Percentiles rank a stretch among this genome's conserved stretches.
phyloP scores from a whole-genome alignment of 2,329 filamentous ascomycete species.

The Pochonia chlamydosporia region DNA sequence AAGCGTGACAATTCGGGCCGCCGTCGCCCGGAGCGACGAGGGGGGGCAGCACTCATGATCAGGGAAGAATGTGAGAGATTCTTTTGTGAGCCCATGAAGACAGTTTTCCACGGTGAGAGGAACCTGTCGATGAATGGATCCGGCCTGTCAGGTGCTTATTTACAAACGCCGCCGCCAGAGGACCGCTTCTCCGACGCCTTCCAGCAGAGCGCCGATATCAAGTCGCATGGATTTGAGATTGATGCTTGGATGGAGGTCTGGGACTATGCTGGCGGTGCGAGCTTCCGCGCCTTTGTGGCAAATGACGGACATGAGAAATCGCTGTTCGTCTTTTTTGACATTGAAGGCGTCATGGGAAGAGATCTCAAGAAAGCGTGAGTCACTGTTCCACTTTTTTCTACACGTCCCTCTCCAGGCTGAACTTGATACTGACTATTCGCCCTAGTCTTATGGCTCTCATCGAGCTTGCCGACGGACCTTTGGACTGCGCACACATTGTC shows the following conservation, averaged over 20 bases:
- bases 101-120: constrained; percentile 96
- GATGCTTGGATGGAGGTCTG: constrained; percentile 70
- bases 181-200: constrained; percentile 34
- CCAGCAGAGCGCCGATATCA: constrained; percentile 19
- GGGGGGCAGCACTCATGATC: constrained; percentile 94
- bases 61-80: constrained; percentile 99
- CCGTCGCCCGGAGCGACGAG: constrained; percentile 50
- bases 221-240: constrained; percentile 31
- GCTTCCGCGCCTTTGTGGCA: constrained; percentile 80
- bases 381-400: not conserved
- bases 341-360: constrained; percentile 58
- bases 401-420: not conserved
- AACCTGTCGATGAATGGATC: constrained; percentile 70
- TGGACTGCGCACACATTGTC: constrained; percentile 72
- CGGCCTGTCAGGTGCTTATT: constrained; percentile 72
- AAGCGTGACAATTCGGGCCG: constrained; percentile 36
- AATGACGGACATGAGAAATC: constrained; percentile 65
- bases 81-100: constrained; percentile 93
- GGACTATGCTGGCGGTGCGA: constrained; percentile 79
- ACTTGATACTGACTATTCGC: constrained; percentile 2
- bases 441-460: constrained; percentile 79
- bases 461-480: constrained; percentile 72
- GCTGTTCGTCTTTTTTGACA: constrained; percentile 84
- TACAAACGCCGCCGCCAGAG: constrained; percentile 50
- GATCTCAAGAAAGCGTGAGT: constrained; percentile 85